Evolutionary conservation across 108 stramenopile genomes (phyloP).

Genomic region (Cylindrotheca fusiformis): DNA sequence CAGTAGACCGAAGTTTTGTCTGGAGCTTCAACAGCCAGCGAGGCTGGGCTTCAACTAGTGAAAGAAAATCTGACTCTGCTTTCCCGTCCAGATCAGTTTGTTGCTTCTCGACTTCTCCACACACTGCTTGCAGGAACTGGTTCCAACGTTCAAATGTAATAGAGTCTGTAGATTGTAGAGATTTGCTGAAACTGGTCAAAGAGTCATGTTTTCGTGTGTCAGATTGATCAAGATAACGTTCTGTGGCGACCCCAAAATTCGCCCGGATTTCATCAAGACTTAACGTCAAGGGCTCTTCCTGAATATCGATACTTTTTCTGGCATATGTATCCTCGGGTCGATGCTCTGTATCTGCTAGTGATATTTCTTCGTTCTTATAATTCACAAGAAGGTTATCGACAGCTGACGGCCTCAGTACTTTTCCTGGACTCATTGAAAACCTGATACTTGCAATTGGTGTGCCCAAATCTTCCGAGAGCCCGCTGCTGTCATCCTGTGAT

Average conservation of each 20-base stretch:
- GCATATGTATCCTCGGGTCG: not conserved
- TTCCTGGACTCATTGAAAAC: not conserved
- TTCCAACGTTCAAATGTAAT: constrained; percentile 26
- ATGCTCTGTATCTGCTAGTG: not conserved
- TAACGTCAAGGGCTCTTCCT: not conserved
- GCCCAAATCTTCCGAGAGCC: not conserved
- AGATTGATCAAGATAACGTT: too few species aligned
- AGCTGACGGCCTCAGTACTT: not conserved
- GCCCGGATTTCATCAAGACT: constrained; percentile 2
- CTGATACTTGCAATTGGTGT: not conserved
- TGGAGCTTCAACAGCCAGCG: constrained; percentile 29
- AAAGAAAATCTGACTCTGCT: constrained; percentile 18
- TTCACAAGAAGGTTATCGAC: not conserved
- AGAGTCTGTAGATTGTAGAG: not conserved
- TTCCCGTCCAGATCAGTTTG: constrained; percentile 29
- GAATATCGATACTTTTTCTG: not conserved
- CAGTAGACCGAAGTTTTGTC: constrained; percentile 20
- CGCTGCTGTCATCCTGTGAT: not conserved
- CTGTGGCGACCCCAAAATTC: not conserved
- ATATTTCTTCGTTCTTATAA: not conserved
- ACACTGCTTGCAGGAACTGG: constrained; percentile 43
- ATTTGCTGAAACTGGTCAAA: constrained; percentile 10
- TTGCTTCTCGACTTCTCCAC: constrained; percentile 49
- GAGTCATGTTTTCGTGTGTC: not conserved
- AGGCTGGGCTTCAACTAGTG: constrained; percentile 28